Base-by-base conservation (phyloP, 2,329 filamentous ascomycete species). In the Lasiodiplodia sp. region DNA sequence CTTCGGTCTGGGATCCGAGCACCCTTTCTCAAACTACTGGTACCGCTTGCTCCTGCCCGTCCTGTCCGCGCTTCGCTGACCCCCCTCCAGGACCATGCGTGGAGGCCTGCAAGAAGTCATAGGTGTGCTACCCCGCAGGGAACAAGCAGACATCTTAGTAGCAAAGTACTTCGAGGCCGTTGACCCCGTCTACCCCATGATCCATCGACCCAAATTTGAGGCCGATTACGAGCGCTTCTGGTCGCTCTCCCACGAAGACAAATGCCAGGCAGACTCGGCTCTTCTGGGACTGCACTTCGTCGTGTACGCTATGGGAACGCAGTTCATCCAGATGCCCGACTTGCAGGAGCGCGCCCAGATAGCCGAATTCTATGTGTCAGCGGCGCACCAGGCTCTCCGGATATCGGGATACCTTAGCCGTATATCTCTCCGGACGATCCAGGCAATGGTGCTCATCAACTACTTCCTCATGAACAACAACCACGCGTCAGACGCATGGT, bases 401-500 rank as follows among this genome's bases (percentile, higher is more conserved):
- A 87, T 94, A 75, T 91, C 88, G 68, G 93, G 91, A 0, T 95
- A 94, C 73, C 84, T 94, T 3, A 94, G 91, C 77, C 88, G 88
- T 55, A 90, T 91, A 2, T 92, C 90, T 0, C 84, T 93, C 62
- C 84, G 88, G 28, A 92, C 91, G 1, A 88, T 94, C 38, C 91
- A 93, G 78, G 88, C 92, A 55, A 94, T 94, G 91, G 89, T 94
- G 0, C 80, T 95, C n/a, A 89, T 94, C 69, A 89, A 89, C 0
- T 94, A 94, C 75, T 95, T 95, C 73, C 83, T 95, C 44, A 94
- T 94, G 82, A 95, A 95, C 74, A 92, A 95, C 78, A 94, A 94
- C 73, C 92, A 94, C 73, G 91, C 91, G 4, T 92, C 90, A 0
- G 92, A 95, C 76, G 92, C 92, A 1, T 95, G 92, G 89, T 90